Percentiles rank a stretch among this genome's conserved stretches.
phyloP scores from a whole-genome alignment of 2,329 filamentous ascomycete genomes.

The Aureobasidium sp. region DNA sequence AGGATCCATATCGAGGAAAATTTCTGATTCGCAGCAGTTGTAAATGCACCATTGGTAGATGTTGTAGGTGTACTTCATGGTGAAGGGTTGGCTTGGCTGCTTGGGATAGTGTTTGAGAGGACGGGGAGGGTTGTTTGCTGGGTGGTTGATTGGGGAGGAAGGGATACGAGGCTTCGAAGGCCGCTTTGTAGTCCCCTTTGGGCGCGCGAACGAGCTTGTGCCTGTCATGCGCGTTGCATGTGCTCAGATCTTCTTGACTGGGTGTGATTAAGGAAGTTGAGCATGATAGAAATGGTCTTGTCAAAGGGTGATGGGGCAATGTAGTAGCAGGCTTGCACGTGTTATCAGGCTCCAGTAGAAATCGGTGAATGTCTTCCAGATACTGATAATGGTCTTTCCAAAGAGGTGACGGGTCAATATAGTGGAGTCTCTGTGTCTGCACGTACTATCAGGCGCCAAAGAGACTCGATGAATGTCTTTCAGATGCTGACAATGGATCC shows the following conservation, averaged over 20 bases:
- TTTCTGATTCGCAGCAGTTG: not conserved
- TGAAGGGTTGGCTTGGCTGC: not conserved
- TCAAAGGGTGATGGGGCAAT: not conserved
- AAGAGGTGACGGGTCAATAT: too few species aligned
- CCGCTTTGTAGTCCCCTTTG: not conserved
- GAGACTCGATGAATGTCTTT: too few species aligned
- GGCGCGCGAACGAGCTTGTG: not conserved
- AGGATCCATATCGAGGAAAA: not conserved
- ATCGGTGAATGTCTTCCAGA: not conserved
- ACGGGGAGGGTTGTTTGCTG: not conserved
- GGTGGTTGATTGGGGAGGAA: not conserved
- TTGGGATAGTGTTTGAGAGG: accelerated
- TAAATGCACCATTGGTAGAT: not conserved
- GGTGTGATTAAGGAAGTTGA: not conserved
- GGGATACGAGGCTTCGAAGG: not conserved
- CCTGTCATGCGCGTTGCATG: not conserved
- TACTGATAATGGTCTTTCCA: not conserved
- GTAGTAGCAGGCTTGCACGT: not conserved
- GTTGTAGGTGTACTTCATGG: not conserved
- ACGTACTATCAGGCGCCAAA: too few species aligned
- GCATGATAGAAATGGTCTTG: not conserved
- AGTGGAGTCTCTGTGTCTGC: too few species aligned
- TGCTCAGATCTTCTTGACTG: not conserved
- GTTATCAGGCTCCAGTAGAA: not conserved
- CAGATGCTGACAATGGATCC: too few species aligned